Evolutionary conservation across 2,329 filamentous ascomycete genomes (phyloP), one percentile per base, ranked within the genome.

Genomic region (Dactylellina parvicollis): DNA sequence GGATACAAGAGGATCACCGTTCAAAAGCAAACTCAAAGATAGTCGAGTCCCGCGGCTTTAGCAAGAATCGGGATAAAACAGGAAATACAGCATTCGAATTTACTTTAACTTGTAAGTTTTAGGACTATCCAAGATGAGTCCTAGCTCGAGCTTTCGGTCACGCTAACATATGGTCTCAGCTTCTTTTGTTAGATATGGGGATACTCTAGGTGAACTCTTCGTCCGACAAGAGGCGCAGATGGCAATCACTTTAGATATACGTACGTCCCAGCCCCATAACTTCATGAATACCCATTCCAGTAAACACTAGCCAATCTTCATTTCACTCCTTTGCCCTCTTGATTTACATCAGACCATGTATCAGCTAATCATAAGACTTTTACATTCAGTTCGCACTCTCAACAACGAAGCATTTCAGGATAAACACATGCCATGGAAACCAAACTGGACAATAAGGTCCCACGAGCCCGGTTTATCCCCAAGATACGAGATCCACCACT

Each of bases 171-270:
- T 38, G 18, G 12, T 26, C 40, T 38, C 14, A 72, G 67, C 57
- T 22, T 72, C 52, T 3, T 72, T 72, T 40, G 46, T 72, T 20
- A 57, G 52, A 34, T 72, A 64, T n/a, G 67, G 67, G 2, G 67
- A 72, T 28, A 57, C 22, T 7, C 18, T 72, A 3, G 40, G 57
- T 4, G 59, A 72, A 10, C 47, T 72, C 9, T 72, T 72, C 26
- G 38, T 28, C 14, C 26, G 40, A 14, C 42, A 38, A 9, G 59
- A 72, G 16, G 67, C 67, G 3, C 57, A 72, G 8, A 64, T 64
- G 54, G 52, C 67, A 2, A 57, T 72, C 32, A 36, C 67, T 3
- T 14, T 72, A 2, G 36, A 59, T 24, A 72, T 65, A 52, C n/a
- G 67, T 72, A 65, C 28, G 67, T 52, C 8, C 8, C n/a, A n/a